These are phyloP conservation scores for Aspergillus carlsbadensis DNA, from an alignment of 495 filamentous ascomycete species.

Conservation along the genomic window DNA sequence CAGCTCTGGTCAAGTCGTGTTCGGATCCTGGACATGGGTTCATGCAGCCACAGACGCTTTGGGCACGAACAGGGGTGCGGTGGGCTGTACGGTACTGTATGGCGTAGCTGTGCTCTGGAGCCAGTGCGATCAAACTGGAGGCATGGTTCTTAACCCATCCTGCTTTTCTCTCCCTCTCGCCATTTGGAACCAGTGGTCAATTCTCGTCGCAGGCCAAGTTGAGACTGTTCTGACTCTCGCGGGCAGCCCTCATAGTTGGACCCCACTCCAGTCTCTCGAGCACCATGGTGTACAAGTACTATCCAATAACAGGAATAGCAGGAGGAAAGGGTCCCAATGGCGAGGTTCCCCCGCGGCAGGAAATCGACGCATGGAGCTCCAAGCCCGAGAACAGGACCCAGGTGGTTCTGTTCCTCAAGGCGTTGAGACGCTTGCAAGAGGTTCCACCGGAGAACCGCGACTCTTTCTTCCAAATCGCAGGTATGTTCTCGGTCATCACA, in stretches of 20 bases:
- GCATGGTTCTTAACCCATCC: neutral
- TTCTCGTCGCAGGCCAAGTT: too few relatives aligned
- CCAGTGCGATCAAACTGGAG: neutral
- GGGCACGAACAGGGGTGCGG: neutral
- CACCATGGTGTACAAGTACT: constrained; percentile 2
- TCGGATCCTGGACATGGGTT: neutral
- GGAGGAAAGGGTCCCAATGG: neutral
- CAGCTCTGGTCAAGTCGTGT: neutral
- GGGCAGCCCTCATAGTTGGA: too few relatives aligned
- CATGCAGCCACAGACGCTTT: neutral
- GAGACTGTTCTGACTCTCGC: too few relatives aligned
- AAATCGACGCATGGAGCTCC: neutral
- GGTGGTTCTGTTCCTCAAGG: neutral
- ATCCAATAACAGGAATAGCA: neutral
- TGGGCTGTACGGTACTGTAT: neutral
- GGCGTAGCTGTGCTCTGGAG: neutral
- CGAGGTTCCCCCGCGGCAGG: constrained; percentile 1
- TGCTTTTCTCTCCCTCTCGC: neutral
- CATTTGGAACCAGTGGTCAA: too few relatives aligned
- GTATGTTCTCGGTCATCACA: neutral
- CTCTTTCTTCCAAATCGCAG: constrained; percentile 1
- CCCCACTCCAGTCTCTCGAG: too few relatives aligned
- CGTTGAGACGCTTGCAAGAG: neutral
- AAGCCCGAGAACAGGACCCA: neutral
- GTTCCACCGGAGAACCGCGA: neutral